Evolutionary conservation across 192 early-diverging fungal genomes (phyloP), one percentile per base, ranked within the genome.

Genomic region (Cladochytrium replicatum): DNA sequence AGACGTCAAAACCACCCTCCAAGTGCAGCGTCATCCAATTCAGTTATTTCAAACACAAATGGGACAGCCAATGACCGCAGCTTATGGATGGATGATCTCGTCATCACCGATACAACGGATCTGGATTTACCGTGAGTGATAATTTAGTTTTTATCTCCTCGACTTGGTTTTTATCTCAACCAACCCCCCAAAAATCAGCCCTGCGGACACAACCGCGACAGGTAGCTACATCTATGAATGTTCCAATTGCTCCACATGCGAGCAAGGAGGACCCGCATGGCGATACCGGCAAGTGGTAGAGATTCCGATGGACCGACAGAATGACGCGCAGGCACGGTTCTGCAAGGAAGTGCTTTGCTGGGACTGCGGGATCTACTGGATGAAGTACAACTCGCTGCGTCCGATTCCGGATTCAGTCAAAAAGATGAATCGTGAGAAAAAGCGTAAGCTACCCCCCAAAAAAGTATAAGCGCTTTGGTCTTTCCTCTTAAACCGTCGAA

Each of bases 361-460:
- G 23, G 21, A 43, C 9, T 68, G 66, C 39, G 53, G 41, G 2
- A 37, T 46, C 2, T 39, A 66, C 43, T 66, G 44, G 60, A 28
- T 64, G 32, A 66, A 61, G 32, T 68, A 68, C 29, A 56, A 52
- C 2, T 43, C 39, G 13, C 13, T 40, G 24, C 26, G 58, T 13
- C 26, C 23, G 29, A 40, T 68, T 21, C 43, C 31, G 26, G 66
- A 68, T 7, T 26, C 56, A 6, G 21, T 48, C 27, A 46, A 48
- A 39, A 53, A 40, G 40, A 34, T 52, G 11, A 59, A 63, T 41
- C n/a, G n/a, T n/a, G n/a, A 58, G 49, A 28, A 62, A 68, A 43
- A 55, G 28, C 22, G 54, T 34, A 54, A 54, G 17, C 8, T 11
- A 63, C 26, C 15, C 23, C 23, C 8, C 28, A 44, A 22, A 31